Evolutionary conservation across 2,329 filamentous ascomycete species (phyloP).

Genomic region (Fusarium burgessii): DNA sequence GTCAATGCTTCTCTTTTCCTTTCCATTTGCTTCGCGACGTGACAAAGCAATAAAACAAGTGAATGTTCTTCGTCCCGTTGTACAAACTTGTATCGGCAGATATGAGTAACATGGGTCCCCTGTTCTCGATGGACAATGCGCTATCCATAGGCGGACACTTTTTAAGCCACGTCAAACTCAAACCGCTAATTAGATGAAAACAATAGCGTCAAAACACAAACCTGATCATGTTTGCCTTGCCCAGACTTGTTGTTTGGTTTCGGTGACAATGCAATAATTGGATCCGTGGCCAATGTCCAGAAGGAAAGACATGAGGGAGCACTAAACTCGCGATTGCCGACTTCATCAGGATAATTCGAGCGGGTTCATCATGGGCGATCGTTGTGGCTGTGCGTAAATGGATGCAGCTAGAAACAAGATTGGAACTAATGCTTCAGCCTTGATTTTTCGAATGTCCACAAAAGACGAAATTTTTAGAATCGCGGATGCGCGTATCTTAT

Average conservation of each 20-base stretch:
- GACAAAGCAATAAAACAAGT: neutral
- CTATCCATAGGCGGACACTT: neutral
- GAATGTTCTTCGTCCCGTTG: neutral
- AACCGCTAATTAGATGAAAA: neutral
- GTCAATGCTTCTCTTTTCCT: neutral
- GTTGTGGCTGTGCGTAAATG: constrained; percentile 30
- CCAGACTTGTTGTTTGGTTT: neutral
- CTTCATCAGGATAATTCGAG: constrained; percentile 10
- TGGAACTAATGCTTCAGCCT: constrained; percentile 2
- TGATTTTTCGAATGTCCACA: neutral
- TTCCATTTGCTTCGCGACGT: neutral
- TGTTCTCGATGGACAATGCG: neutral
- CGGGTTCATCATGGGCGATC: neutral
- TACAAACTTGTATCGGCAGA: constrained; percentile 25
- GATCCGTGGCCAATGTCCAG: no score
- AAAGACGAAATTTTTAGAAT: neutral
- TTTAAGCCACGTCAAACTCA: neutral
- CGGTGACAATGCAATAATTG: neutral
- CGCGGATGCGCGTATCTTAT: neutral
- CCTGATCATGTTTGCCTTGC: neutral
- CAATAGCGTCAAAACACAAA: neutral
- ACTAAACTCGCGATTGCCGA: constrained; percentile 12
- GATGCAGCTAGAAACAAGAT: neutral
- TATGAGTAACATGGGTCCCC: constrained; percentile 4
- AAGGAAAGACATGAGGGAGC: neutral